Conservation (phyloP, 176 grass and related monocot genomes). For the Hyparrhenia diplandra region DNA sequence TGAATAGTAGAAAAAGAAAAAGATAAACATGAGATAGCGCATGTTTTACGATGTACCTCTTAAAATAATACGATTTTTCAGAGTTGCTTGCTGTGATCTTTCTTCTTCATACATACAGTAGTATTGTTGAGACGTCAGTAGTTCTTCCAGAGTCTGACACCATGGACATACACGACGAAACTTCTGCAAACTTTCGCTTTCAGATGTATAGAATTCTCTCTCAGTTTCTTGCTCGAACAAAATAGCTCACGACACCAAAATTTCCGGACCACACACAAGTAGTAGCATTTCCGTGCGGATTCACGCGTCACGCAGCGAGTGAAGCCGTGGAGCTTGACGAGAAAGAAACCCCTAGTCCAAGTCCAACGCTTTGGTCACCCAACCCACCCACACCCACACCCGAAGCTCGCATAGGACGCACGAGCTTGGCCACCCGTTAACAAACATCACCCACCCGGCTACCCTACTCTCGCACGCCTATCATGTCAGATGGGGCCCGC, state of each 20-base stretch:
- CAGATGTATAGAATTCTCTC: neutral
- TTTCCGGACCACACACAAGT: neutral
- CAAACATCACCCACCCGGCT: neutral
- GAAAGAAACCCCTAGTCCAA: neutral
- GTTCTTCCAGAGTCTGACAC: too few relatives aligned
- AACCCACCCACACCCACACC: neutral
- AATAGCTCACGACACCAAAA: neutral
- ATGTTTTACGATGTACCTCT: too few relatives aligned
- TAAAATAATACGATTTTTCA: too few relatives aligned
- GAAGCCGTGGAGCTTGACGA: neutral
- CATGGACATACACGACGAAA: neutral
- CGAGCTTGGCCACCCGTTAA: neutral
- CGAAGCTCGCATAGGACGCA: neutral
- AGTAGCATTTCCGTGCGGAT: too few relatives aligned
- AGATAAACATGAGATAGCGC: too few relatives aligned
- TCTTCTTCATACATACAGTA: too few relatives aligned
- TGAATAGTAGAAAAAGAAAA: too few relatives aligned
- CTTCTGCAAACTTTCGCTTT: neutral
- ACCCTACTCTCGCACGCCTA: neutral
- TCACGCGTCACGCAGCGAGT: neutral
- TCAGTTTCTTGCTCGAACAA: neutral
- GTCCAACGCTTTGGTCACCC: constrained; percentile 16
- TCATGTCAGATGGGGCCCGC: constrained; percentile 20
- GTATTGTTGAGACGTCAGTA: too few relatives aligned
- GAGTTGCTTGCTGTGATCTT: too few relatives aligned